Base-by-base conservation (phyloP, 169 alveolate species). In the Cryptosporidium parvum region DNA sequence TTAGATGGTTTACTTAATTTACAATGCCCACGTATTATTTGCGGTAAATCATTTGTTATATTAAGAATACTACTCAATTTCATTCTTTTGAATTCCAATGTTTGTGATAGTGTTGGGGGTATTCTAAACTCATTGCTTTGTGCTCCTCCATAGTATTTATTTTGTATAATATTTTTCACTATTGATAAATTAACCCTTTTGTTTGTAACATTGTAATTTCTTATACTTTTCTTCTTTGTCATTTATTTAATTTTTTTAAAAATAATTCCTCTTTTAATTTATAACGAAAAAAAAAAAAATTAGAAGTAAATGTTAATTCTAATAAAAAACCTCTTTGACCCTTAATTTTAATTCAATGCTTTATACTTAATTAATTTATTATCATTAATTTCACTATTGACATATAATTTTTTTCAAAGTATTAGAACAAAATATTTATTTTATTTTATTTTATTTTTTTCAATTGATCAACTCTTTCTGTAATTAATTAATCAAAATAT, bases 41-140 rank as follows among this genome's bases (percentile, higher is more conserved):
- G 89, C 26, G 89, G 89, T 26, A 80, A 59, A 80, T 80, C 89
- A 65, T 61, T 80, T 21, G 75, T 80, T 31, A 80, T 80, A 80
- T 80, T 42, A 37, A 80, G 29, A 23, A 80, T 45, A 37, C 89
- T 62, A 59, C 75, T 80, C 9, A 80, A 51, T 33, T 45, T 80
- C 65, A 80, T 59, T 18, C 80, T 61, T 33, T 80, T 80, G 29
- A 80, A 80, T 59, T 80, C 89, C 51, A 80, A 26, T 31, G 62
- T 80, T 33, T 80, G 89, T 37, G 89, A 62, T 62, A 80, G 10
- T 65, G 89, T 62, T 18, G 62, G 89, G 5, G 89, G 89, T 42
- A 80, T 80, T 62, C 42, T 59, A 62, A 44, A 80, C 14, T 33
- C 68, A 62, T 39, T 59, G 4, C 26, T 18, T 44, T 48, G 48